Base-by-base conservation (phyloP, 768 basidiomycete genomes). In the Psilocybe sp. region DNA sequence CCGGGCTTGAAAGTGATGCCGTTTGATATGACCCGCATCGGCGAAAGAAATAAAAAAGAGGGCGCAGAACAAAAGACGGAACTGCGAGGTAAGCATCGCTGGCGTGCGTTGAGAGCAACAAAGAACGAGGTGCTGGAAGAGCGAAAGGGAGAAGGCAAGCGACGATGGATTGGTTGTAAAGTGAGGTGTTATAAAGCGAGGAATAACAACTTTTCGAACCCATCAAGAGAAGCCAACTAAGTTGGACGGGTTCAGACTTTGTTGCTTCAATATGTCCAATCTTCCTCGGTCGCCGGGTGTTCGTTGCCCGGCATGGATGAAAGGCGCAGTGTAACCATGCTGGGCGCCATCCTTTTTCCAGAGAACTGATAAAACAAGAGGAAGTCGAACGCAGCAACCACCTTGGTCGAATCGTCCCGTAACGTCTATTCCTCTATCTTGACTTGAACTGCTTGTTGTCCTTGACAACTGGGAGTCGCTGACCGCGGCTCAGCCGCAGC, bases 401-500 rank as follows among this genome's bases (percentile, higher is more conserved):
- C 45, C 41, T 23, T 46, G 34, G 50, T 12, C 28, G 23, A 31
- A 47, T 49, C 37, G 20, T 16, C 19, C 35, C 18, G 42, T 31
- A 20, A 3, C 20, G 28, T 42, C 44, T 53, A 57, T 13, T 59
- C 60, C 46, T 62, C 63, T 44, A 57, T 23, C 44, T 64, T 61
- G 34, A 61, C 48, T 35, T 13, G 19, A 18, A 50, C 33, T 7
- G 18, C 40, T 35, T 35, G 13, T 46, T 59, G 47, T n/a, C 41
- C 52, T 53, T 47, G 49, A 40, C 52, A 48, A 51, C 40, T 41
- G 18, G 49, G 40, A 31, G 32, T 14, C 31, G 31, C 40, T 2
- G 39, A 43, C 40, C 37, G 43, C 12, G 40, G 14, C 40, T 55
- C 58, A 15, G 51, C 51, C 40, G 42, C 51, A 43, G 63, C 58